Conservation (phyloP, 306 rosid genomes). For the Acacia acuminata region DNA sequence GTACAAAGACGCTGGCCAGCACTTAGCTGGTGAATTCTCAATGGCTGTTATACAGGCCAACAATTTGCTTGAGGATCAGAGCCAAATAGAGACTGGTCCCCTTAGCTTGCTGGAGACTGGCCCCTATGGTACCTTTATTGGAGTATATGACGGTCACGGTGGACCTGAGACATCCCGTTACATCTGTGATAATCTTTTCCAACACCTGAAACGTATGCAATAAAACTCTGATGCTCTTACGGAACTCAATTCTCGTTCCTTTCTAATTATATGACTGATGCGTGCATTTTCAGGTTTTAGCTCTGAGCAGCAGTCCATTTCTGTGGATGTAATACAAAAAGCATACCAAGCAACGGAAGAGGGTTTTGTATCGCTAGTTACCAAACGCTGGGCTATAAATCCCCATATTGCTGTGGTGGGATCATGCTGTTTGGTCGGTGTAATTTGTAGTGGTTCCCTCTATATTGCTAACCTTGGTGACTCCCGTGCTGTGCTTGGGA, state of each 20-base stretch:
- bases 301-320: conserved; percentile 82
- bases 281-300: conserved; percentile 56
- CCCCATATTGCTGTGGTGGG: conserved; percentile 98
- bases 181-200: conserved; percentile 74
- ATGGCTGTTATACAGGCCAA: conserved; percentile 98
- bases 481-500: conserved; percentile 92
- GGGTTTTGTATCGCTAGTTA: conserved; percentile 78
- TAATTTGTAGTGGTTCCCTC: conserved; percentile 75
- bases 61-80: conserved; percentile 92
- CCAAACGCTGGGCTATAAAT: conserved; percentile 78
- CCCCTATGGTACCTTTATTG: conserved; percentile 81
- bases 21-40: conserved; percentile 82
- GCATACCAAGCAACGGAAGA: conserved; percentile 95
- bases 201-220: conserved; percentile 70
- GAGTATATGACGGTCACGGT: conserved; percentile 91
- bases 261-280: conserved; percentile 14
- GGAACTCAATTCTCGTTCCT: conserved; percentile 6
- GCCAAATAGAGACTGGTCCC: conserved; percentile 91
- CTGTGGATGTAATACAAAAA: conserved; percentile 82
- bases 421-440: conserved; percentile 85
- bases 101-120: conserved; percentile 74
- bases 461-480: conserved; percentile 94
- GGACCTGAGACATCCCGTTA: conserved; percentile 97
- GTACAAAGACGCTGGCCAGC: conserved; percentile 91
- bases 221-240: neutral